phyloP scores from a whole-genome alignment of 2,329 filamentous ascomycete species.

The Fusarium mangiferae region DNA sequence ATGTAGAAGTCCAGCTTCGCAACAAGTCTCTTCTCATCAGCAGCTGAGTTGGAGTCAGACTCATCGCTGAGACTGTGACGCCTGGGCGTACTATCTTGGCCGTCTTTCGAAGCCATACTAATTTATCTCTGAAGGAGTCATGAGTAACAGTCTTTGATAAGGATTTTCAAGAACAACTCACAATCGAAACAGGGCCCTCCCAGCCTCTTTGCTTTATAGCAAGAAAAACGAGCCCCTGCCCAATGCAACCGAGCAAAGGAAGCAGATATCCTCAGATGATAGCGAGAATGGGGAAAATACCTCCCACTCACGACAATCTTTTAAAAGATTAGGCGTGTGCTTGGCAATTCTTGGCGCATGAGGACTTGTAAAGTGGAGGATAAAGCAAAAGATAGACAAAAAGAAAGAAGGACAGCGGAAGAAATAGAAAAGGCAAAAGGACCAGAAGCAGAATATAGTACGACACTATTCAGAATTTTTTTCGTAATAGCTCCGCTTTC shows the following conservation, averaged over 20 bases:
- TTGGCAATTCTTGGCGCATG: conserved; percentile 34
- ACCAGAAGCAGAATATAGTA: background rate
- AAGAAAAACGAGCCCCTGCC: background rate
- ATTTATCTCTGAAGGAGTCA: background rate
- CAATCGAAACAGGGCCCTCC: background rate
- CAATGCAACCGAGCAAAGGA: conserved; percentile 9
- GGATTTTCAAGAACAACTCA: conserved; percentile 6
- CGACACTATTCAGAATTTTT: background rate
- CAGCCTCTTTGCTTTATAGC: background rate
- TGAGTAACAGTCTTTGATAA: background rate
- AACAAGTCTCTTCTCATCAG: conserved; percentile 65
- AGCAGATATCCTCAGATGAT: background rate
- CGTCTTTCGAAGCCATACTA: conserved; percentile 22
- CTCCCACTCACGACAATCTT: conserved; percentile 27
- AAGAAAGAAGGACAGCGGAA: background rate
- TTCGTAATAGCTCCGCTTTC: conserved; percentile 29
- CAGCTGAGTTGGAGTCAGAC: conserved; percentile 18
- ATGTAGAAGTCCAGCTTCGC: conserved; percentile 72
- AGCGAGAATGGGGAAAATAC: conserved; percentile 4
- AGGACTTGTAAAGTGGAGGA: background rate
- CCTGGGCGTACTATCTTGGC: conserved; percentile 21
- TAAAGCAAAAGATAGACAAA: background rate
- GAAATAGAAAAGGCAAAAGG: conserved; percentile 5
- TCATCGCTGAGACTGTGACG: conserved; percentile 34
- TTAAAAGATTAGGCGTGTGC: conserved; percentile 29